These are phyloP conservation scores for Phytophthora colocasiae DNA, from an alignment of 352 stramenopile genomes.

Conservation along the genomic window DNA sequence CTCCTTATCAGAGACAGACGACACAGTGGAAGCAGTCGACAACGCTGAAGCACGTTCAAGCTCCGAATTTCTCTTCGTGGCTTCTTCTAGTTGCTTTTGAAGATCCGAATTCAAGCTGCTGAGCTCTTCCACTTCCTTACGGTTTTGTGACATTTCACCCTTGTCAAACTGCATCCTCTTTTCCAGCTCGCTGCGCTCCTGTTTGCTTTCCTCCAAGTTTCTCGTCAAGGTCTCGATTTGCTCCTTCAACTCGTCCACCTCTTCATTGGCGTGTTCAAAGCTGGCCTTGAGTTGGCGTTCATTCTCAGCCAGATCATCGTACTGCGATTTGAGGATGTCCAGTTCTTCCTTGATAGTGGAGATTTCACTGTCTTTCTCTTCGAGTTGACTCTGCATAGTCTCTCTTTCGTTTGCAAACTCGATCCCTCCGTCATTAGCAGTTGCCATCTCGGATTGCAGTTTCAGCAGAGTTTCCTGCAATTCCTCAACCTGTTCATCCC, in stretches of 20 bases:
- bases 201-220: slow-evolving; percentile 48
- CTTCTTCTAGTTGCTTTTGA: slow-evolving; percentile 59
- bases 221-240: slow-evolving; percentile 52
- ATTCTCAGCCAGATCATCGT: slow-evolving; percentile 58
- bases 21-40: slow-evolving; percentile 43
- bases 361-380: slow-evolving; percentile 47
- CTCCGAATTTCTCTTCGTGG: slow-evolving; percentile 48
- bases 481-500: slow-evolving; percentile 68
- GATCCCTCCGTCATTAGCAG: slow-evolving; percentile 54
- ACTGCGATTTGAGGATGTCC: slow-evolving; percentile 51
- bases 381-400: slow-evolving; percentile 40
- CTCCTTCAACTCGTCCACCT: slow-evolving; percentile 49
- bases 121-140: slow-evolving; percentile 61
- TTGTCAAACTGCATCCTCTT: slow-evolving; percentile 55
- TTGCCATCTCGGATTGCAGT: slow-evolving; percentile 59
- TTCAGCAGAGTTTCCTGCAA: slow-evolving; percentile 51
- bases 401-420: slow-evolving; percentile 53
- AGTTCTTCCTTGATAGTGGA: slow-evolving; percentile 47
- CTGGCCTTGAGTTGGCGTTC: slow-evolving; percentile 47
- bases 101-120: slow-evolving; percentile 58
- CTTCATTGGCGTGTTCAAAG: slow-evolving; percentile 55
- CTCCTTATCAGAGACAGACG: slow-evolving; percentile 39
- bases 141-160: slow-evolving; percentile 60
- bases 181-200: slow-evolving; percentile 46
- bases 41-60: slow-evolving; percentile 50